Evolutionary conservation across 208 protist genomes (phyloP), one percentile per base, ranked within the genome.

Genomic region (Wallacemonas sp.): DNA sequence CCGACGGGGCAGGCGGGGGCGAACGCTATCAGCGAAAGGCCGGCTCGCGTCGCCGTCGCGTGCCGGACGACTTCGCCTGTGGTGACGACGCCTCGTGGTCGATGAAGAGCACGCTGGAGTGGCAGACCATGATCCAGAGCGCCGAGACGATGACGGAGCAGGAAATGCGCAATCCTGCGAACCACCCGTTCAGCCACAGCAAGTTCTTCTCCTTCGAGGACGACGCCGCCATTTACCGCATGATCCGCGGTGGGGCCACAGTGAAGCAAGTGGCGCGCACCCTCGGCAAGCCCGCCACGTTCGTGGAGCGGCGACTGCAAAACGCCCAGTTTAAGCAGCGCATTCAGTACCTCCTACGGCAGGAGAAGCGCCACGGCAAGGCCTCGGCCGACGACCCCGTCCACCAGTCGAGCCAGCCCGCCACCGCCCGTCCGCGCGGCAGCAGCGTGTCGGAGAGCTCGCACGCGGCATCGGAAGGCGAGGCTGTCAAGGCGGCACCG

Each of bases 111-210:
- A 76, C 79, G 26, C 67, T 93, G 31, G 90, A 96, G 63, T 96
- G 90, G 87, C 64, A 84, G 28, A 54, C 76, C 0, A 76, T 91
- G 66, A 79, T 93, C 61, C 76, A 75, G 74, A 78, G 65, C 61
- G 64, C 73, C 2, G 73, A 84, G 28, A 45, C 49, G n/a, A 29
- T 93, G 8, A 80, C 81, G 0, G 80, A 80, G 36, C 67, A 78
- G 61, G 87, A 93, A 65, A 59, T 93, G 74, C 70, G 70, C 29
- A 92, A 96, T 61, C 87, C 90, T 28, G 87, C 83, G 3, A 93
- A 96, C 69, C 90, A 96, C 82, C 90, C 90, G 0, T 92, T 92
- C 46, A 93, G 83, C 50, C 85, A 93, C 80, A 93, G 83, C 72
- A 86, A 81, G 67, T 93, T 93, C 74, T 96, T 93, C 66, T 85